phyloP scores from a whole-genome alignment of 352 stramenopile species.

The Globisporangium irregulare region DNA sequence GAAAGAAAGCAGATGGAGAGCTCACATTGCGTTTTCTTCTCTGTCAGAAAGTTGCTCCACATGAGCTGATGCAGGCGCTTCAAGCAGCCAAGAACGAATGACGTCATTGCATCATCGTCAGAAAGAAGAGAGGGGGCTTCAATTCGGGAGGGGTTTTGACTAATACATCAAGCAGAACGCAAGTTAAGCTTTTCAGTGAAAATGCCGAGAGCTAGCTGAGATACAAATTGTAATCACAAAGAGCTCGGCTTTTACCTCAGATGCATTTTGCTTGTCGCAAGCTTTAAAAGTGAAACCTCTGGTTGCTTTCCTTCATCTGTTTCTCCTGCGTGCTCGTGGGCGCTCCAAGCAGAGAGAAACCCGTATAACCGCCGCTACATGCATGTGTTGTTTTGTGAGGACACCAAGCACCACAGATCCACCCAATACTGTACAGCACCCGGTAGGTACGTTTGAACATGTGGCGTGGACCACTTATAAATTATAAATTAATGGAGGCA shows the following conservation, averaged over 20 bases:
- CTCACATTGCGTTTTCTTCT: neutral
- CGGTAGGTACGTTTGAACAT: neutral
- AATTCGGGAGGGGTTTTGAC: neutral
- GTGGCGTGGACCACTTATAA: neutral
- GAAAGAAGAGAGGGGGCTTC: neutral
- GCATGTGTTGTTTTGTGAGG: neutral
- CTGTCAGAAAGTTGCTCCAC: neutral
- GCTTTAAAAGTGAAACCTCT: neutral
- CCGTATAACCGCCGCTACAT: neutral
- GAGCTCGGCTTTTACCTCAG: neutral
- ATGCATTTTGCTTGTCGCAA: neutral
- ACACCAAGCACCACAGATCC: neutral
- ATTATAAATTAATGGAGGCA: neutral
- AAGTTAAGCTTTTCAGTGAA: neutral
- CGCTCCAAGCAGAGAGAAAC: neutral
- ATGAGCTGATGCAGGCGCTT: neutral
- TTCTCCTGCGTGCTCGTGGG: neutral
- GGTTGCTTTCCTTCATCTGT: neutral
- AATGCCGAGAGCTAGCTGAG: neutral
- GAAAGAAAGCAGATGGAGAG: neutral
- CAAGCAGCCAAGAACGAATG: neutral
- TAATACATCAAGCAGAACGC: neutral
- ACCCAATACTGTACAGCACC: neutral
- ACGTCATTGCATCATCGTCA: neutral
- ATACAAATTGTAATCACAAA: neutral